A percentile compares a stretch with the other conserved stretches of the same genome.
Conservation (phyloP, 208 protist species). For the Crithidia mellificae region DNA sequence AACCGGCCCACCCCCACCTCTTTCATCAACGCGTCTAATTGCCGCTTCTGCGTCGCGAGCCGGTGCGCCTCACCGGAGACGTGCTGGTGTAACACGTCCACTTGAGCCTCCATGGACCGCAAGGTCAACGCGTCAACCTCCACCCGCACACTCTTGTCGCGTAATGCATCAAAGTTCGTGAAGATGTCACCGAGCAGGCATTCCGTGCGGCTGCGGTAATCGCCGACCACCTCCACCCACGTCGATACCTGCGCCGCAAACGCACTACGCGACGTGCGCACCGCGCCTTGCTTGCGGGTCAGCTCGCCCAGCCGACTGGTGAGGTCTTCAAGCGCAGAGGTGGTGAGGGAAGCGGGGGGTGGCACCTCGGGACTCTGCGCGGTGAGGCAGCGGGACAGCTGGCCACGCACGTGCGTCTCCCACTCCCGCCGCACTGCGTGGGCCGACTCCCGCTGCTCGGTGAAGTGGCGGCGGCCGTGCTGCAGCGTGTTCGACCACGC, state of each 20-base stretch:
- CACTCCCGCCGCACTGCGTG: conserved; percentile 11
- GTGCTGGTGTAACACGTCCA: conserved; percentile 14
- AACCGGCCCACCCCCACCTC: neutral
- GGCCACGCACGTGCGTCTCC: conserved; percentile 15
- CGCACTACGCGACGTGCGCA: conserved; percentile 8
- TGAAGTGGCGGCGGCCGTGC: conserved; percentile 4
- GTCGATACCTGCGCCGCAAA: conserved; percentile 12
- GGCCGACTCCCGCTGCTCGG: conserved; percentile 11
- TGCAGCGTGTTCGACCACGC: conserved; percentile 11
- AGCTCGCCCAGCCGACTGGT: neutral
- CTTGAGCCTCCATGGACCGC: conserved; percentile 17
- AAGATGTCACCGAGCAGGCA: conserved; percentile 16
- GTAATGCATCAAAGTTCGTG: conserved; percentile 15
- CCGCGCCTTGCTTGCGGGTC: conserved; percentile 1
- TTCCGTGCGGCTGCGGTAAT: conserved; percentile 19
- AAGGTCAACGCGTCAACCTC: conserved; percentile 20
- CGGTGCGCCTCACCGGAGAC: conserved; percentile 11
- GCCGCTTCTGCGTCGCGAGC: conserved; percentile 18
- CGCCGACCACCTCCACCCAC: conserved; percentile 4
- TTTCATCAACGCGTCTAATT: conserved; percentile 2
- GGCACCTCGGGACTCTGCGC: conserved; percentile 10
- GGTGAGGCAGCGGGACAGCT: conserved; percentile 29
- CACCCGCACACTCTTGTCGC: conserved; percentile 13
- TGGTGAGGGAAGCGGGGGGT: conserved; percentile 2
- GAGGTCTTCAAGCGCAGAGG: conserved; percentile 4